A percentile compares a stretch with the other conserved stretches of the same genome.
phyloP scores from a whole-genome alignment of 2,329 filamentous ascomycete genomes.

The Aquanectria penicillioides region DNA sequence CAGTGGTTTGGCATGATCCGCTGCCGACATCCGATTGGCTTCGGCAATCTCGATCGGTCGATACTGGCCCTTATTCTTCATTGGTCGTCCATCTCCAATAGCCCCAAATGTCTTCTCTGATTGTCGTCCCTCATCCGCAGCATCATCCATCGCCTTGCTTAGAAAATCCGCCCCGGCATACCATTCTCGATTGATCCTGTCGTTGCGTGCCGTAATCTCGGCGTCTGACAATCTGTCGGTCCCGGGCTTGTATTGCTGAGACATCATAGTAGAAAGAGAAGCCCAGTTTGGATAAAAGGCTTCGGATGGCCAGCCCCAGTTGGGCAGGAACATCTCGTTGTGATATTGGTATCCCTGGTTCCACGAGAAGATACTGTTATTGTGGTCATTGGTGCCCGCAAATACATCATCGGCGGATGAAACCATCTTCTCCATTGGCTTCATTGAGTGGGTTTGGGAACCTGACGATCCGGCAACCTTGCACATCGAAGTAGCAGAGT shows the following conservation, averaged over 20 bases:
- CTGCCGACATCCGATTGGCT: slow-evolving; percentile 49
- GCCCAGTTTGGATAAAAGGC: slow-evolving; percentile 13
- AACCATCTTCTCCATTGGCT: neutral
- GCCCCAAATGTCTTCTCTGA: slow-evolving; percentile 47
- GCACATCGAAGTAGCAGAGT: slow-evolving; percentile 14
- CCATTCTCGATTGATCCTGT: slow-evolving; percentile 48
- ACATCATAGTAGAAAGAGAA: slow-evolving; percentile 3
- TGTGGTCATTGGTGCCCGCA: slow-evolving; percentile 1
- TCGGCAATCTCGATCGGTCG: slow-evolving; percentile 48
- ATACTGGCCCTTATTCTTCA: slow-evolving; percentile 37
- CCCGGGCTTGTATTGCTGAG: slow-evolving; percentile 24
- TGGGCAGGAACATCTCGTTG: neutral
- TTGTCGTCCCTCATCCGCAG: slow-evolving; percentile 44
- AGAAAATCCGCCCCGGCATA: slow-evolving; percentile 51
- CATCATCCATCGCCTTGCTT: slow-evolving; percentile 44
- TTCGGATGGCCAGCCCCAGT: slow-evolving; percentile 19
- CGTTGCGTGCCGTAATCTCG: slow-evolving; percentile 38
- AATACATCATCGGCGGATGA: slow-evolving; percentile 5
- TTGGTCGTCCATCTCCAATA: slow-evolving; percentile 49
- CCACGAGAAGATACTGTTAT: neutral
- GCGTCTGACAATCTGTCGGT: slow-evolving; percentile 37
- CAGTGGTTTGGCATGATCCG: slow-evolving; percentile 54
- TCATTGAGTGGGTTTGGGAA: neutral
- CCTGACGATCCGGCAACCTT: slow-evolving; percentile 11
- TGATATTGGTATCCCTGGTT: neutral